Base-by-base conservation (phyloP, 768 basidiomycete species). In the Mycena albidolilacea region DNA sequence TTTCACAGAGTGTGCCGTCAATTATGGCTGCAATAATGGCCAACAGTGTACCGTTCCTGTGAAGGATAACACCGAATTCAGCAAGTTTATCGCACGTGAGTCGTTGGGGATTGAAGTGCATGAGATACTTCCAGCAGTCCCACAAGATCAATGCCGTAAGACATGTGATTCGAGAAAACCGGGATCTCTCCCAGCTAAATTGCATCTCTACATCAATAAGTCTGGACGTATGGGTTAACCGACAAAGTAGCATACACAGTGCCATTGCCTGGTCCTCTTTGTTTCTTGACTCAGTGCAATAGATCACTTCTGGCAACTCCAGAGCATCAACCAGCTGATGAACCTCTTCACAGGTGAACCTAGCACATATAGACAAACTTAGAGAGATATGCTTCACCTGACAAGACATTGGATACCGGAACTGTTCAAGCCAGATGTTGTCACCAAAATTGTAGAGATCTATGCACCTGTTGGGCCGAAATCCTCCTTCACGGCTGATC, bases 151-250 rank as follows among this genome's bases (percentile, higher is more conserved):
- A 30, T 4, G 75, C 75, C 0, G 69, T 74, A 35, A 76, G 37
- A 0, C 69, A 52, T 7, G 70, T 67, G 57, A 76, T 71, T 11
- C 75, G 58, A 0, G 75, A 76, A 39, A 76, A 76, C 1, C 75
- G 69, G 3, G 75, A 67, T 19, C 57, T n/a, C 21, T 76, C 73
- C 75, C 75, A 76, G 15, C 73, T 73, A 37, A 74, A 74, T 35
- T 71, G 68, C 69, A 76, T 74, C 37, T 74, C 75, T 9, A 73
- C 41, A 57, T 76, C 72, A 3, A 15, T 35, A 0, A 76, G 69
- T 0, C 75, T 19, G 4, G 68, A 48, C 1, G 69, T 55, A 30
- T 70, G 64, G 7, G 72, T 59, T 14, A 76, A 44, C 5, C 72
- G 75, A 8, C 48, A 57, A 0, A 76, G 54, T 23, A 23, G 23